These are phyloP conservation scores for Aspergillus luchuensis DNA, from an alignment of 2,329 filamentous ascomycete genomes.

Conservation along the genomic window DNA sequence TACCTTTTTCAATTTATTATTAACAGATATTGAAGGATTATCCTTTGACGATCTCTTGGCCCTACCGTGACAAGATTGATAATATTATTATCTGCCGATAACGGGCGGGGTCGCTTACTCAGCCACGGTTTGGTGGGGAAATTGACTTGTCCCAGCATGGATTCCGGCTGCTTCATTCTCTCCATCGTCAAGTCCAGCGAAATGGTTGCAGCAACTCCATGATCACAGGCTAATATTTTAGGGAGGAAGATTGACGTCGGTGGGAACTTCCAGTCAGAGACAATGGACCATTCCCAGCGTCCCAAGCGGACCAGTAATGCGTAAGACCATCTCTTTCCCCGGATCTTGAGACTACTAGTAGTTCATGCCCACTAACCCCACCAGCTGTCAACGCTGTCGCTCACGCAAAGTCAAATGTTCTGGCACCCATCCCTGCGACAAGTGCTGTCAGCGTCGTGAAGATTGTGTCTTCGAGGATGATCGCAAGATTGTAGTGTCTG, in stretches of 20 bases:
- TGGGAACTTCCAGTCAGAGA: background rate
- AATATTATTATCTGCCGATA: background rate
- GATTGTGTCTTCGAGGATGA: conserved; percentile 44
- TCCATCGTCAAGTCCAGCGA: background rate
- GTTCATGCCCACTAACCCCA: background rate
- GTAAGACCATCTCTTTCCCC: conserved; percentile 9
- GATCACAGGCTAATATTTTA: no score
- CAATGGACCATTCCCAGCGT: conserved; percentile 19
- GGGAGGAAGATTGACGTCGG: no score
- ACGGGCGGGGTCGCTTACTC: conserved; percentile 16
- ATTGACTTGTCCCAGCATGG: background rate
- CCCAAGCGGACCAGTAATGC: conserved; percentile 25
- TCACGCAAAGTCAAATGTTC: conserved; percentile 45
- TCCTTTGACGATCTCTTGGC: no score
- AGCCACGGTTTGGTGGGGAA: background rate
- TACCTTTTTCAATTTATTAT: no score
- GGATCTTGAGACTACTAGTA: background rate
- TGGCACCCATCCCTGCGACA: conserved; percentile 39
- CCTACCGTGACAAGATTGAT: no score
- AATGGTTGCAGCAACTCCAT: background rate
- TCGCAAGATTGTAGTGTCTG: conserved; percentile 49
- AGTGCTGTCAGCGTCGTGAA: conserved; percentile 40
- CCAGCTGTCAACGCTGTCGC: conserved; percentile 42
- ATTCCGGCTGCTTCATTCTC: background rate
- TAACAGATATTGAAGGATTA: no score